These are phyloP conservation scores for Dalbergia oliveri DNA, from an alignment of 306 rosid genomes.

Conservation along the genomic window DNA sequence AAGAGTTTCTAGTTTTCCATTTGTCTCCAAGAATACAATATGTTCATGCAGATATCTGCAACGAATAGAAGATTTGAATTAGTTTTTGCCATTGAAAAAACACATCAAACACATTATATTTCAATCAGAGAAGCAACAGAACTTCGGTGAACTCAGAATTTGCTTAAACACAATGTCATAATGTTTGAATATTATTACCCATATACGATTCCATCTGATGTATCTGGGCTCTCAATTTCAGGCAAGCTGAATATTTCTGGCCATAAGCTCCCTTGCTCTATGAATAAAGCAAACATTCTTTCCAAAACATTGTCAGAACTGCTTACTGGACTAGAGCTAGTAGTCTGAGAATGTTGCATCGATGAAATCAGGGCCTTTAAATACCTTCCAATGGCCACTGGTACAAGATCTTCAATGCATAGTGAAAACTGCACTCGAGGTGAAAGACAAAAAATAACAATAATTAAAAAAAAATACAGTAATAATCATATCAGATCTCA, in stretches of 20 bases:
- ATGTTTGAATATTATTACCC: constrained; percentile 62
- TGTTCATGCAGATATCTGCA: constrained; percentile 90
- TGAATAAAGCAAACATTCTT: constrained; percentile 83
- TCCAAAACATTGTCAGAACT: constrained; percentile 78
- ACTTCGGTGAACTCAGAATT: constrained; percentile 33
- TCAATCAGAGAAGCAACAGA: constrained; percentile 36
- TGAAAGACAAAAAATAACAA: constrained; percentile 45
- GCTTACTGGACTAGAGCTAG: constrained; percentile 55
- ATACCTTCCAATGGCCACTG: constrained; percentile 88
- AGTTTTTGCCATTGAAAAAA: constrained; percentile 33
- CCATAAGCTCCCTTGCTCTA: constrained; percentile 97
- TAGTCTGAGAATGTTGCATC: constrained; percentile 59
- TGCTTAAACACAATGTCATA: constrained; percentile 3
- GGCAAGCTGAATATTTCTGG: constrained; percentile 89
- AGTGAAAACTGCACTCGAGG: constrained; percentile 81
- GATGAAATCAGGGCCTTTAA: constrained; percentile 77
- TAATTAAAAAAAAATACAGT: constrained; percentile 7
- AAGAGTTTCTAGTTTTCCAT: constrained; percentile 82
- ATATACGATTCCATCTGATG: constrained; percentile 73
- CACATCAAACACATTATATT: constrained; percentile 14
- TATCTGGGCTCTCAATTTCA: constrained; percentile 76
- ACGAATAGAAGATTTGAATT: constrained; percentile 43
- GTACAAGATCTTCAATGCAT: constrained; percentile 97
- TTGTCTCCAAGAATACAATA: constrained; percentile 71
- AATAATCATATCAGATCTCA: constrained; percentile 11